These are phyloP conservation scores for Ligustrum vulgare DNA, from an alignment of 257 asterid genomes.

Conservation along the genomic window DNA sequence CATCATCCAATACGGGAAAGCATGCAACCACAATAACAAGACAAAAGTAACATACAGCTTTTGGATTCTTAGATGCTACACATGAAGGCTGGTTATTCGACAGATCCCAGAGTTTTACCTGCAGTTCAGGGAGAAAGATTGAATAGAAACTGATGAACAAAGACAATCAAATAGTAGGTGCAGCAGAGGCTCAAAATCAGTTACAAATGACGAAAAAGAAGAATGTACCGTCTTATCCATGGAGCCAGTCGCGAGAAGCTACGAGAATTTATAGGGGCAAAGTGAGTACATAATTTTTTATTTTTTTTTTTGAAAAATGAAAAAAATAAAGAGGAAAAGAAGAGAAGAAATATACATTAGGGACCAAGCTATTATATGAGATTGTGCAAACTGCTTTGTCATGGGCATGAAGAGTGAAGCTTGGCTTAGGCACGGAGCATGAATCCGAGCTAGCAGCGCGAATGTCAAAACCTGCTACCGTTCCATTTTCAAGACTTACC, in stretches of 20 bases:
- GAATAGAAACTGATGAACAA: background rate
- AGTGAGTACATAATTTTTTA: conserved; percentile 26
- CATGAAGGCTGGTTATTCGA: conserved; percentile 68
- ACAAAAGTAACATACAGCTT: conserved; percentile 38
- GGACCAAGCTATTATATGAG: conserved; percentile 57
- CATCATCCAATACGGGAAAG: background rate
- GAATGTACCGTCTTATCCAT: conserved; percentile 70
- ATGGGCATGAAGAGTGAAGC: conserved; percentile 87
- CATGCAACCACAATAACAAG: background rate
- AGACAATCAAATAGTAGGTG: background rate
- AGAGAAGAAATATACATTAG: conserved; percentile 53
- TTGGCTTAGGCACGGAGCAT: conserved; percentile 54
- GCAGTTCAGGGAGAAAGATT: conserved; percentile 19
- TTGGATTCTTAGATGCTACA: conserved; percentile 45
- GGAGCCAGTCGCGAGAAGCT: conserved; percentile 96
- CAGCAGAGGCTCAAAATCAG: background rate
- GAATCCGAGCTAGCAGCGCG: conserved; percentile 57
- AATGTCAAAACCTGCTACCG: conserved; percentile 62
- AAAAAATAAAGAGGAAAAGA: background rate
- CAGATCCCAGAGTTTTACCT: conserved; percentile 97
- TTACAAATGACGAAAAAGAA: conserved; percentile 11
- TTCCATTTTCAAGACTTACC: conserved; percentile 91
- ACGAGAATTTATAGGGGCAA: conserved; percentile 22
- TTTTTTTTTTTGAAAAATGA: background rate
- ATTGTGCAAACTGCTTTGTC: conserved; percentile 80